These are phyloP conservation scores for Neurospora intermedia DNA, from an alignment of 495 filamentous ascomycete genomes.

Conservation along the genomic window DNA sequence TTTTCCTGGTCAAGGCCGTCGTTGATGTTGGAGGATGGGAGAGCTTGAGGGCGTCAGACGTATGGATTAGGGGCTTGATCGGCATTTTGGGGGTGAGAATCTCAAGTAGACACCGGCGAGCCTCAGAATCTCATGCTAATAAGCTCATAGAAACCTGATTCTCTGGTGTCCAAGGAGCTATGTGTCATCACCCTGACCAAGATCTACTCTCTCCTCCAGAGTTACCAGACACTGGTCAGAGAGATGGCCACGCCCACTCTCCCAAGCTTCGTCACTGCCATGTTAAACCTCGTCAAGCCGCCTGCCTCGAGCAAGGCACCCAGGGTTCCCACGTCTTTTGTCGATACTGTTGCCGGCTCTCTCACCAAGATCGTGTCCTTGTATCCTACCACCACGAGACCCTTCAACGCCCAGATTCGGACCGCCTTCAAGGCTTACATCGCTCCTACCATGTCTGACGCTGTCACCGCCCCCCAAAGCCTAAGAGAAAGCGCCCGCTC, in stretches of 20 bases:
- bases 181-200: slow-evolving; percentile 64
- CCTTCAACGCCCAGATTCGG: slow-evolving; percentile 58
- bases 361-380: slow-evolving; percentile 59
- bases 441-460: slow-evolving; percentile 43
- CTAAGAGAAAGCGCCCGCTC: slow-evolving; percentile 44
- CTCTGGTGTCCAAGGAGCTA: slow-evolving; percentile 59
- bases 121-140: slow-evolving; percentile 1
- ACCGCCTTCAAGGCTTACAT: slow-evolving; percentile 44
- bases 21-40: slow-evolving; percentile 76
- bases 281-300: slow-evolving; percentile 54
- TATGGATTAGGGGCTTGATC: slow-evolving; percentile 65
- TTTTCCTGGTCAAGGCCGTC: slow-evolving; percentile 66
- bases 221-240: slow-evolving; percentile 69
- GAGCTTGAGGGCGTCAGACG: slow-evolving; percentile 52
- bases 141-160: slow-evolving; percentile 54
- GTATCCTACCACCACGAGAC: slow-evolving; percentile 70
- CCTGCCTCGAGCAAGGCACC: slow-evolving; percentile 29
- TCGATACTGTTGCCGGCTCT: slow-evolving; percentile 46
- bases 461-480: slow-evolving; percentile 32
- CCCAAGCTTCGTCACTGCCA: slow-evolving; percentile 59
- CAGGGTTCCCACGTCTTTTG: slow-evolving; percentile 30
- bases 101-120: background rate
- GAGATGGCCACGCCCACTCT: slow-evolving; percentile 81
- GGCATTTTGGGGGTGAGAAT: slow-evolving; percentile 54
- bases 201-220: slow-evolving; percentile 71